A percentile compares a stretch with the other conserved stretches of the same genome.
Conservation (phyloP, 805 yeast genomes). For the Monosporozyma aerobia region DNA sequence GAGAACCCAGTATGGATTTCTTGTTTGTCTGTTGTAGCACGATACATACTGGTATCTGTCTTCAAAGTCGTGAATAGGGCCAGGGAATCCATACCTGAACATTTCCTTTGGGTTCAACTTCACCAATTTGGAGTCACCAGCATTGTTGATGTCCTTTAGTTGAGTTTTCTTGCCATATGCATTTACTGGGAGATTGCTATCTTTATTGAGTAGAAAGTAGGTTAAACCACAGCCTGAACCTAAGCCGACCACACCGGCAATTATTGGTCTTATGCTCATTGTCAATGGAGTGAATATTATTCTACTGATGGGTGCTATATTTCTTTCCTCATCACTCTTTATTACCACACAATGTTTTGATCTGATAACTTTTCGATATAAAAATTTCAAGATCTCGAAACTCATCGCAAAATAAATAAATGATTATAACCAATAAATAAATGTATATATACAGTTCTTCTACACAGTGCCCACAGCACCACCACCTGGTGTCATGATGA, state of each 20-base stretch:
- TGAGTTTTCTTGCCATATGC: not conserved
- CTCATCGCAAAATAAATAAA: not conserved
- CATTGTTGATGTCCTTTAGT: not conserved
- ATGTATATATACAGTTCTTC: not conserved
- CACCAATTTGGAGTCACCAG: not conserved
- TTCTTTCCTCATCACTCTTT: not conserved
- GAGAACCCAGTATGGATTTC: constrained; percentile 80
- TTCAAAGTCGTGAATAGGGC: constrained; percentile 81
- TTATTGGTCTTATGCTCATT: constrained; percentile 1
- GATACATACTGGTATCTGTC: constrained; percentile 69
- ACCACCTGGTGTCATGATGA: constrained; percentile 76
- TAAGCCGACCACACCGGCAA: constrained; percentile 22
- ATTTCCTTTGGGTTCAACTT: constrained; percentile 53
- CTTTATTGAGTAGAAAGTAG: constrained; percentile 29
- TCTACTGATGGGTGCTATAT: not conserved
- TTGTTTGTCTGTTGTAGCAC: constrained; percentile 73
- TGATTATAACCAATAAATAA: not conserved
- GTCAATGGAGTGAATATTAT: not conserved
- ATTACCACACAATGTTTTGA: not conserved
- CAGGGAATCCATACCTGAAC: constrained; percentile 90
- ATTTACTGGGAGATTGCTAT: constrained; percentile 4
- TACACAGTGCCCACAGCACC: constrained; percentile 57
- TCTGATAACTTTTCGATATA: not conserved
- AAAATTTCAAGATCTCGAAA: not conserved
- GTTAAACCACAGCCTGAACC: constrained; percentile 27